phyloP scores from a whole-genome alignment of 2,329 filamentous ascomycete genomes.

The Paraphaeosphaeria sporulosa region DNA sequence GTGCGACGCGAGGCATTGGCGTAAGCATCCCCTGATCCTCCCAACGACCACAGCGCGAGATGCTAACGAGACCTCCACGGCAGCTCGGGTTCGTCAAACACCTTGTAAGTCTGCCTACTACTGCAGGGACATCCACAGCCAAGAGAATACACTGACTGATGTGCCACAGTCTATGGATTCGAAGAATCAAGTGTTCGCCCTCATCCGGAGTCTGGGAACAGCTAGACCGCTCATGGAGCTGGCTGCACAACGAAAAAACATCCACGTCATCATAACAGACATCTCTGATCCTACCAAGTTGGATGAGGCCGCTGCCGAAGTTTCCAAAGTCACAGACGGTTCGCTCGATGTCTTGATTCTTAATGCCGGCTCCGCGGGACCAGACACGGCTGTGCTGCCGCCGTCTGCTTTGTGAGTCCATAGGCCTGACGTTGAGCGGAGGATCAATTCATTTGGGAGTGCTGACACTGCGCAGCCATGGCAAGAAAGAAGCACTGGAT shows the following conservation, averaged over 20 bases:
- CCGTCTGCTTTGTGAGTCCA: conserved; percentile 19
- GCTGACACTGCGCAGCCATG: background rate
- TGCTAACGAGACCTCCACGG: conserved; percentile 17
- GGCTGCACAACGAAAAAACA: conserved; percentile 21
- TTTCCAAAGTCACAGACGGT: conserved; percentile 19
- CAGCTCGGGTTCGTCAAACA: conserved; percentile 20
- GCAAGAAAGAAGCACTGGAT: background rate
- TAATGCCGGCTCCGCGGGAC: conserved; percentile 22
- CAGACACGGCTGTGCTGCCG: conserved; percentile 19
- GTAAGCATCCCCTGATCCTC: conserved; percentile 17
- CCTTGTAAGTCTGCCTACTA: conserved; percentile 19
- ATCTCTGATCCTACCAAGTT: conserved; percentile 18
- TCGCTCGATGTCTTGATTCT: conserved; percentile 24
- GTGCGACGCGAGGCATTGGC: conserved; percentile 24
- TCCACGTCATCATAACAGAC: conserved; percentile 22
- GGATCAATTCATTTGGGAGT: background rate
- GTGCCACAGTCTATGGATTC: conserved; percentile 13
- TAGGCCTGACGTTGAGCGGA: background rate
- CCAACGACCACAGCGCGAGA: conserved; percentile 7
- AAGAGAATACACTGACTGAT: background rate
- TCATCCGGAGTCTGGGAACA: conserved; percentile 22
- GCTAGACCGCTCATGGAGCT: conserved; percentile 22
- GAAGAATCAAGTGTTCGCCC: conserved; percentile 24
- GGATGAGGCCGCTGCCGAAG: conserved; percentile 18
- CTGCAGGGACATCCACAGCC: conserved; percentile 9